A percentile compares a stretch with the other conserved stretches of the same genome.
Evolutionary conservation across 495 filamentous ascomycete genomes (phyloP).

Genomic region (Pyrenula aspistea): DNA sequence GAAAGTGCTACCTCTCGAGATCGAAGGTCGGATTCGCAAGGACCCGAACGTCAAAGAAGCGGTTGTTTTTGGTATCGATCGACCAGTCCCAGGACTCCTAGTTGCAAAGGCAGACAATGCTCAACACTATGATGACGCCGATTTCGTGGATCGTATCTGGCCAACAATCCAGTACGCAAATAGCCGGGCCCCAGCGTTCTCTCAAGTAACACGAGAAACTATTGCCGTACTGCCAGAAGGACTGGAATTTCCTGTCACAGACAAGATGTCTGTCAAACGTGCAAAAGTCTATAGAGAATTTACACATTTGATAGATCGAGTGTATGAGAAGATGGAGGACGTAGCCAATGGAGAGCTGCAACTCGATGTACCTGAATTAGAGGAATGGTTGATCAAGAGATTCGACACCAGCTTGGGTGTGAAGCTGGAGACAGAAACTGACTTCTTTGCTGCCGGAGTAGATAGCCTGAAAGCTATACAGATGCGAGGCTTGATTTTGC

Average conservation of each 20-base stretch:
- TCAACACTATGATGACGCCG: slow-evolving; percentile 18
- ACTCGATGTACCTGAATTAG: slow-evolving; percentile 24
- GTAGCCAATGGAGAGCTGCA: slow-evolving; percentile 13
- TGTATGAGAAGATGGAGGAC: slow-evolving; percentile 28
- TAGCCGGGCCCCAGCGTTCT: slow-evolving; percentile 35
- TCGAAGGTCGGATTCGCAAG: slow-evolving; percentile 37
- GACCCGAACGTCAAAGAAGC: slow-evolving; percentile 22
- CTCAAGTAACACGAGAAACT: slow-evolving; percentile 42
- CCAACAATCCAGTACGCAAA: slow-evolving; percentile 38
- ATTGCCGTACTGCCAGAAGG: slow-evolving; percentile 28
- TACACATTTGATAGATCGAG: slow-evolving; percentile 29
- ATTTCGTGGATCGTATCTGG: slow-evolving; percentile 34
- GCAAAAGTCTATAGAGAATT: slow-evolving; percentile 37
- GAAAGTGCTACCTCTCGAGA: slow-evolving; percentile 52
- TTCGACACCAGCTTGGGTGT: slow-evolving; percentile 25
- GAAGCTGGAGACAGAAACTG: slow-evolving; percentile 23
- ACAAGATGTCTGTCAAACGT: slow-evolving; percentile 46
- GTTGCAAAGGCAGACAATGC: slow-evolving; percentile 29
- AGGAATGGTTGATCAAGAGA: slow-evolving; percentile 27
- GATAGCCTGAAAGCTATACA: slow-evolving; percentile 51
- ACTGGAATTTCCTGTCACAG: slow-evolving; percentile 34
- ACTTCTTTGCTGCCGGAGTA: slow-evolving; percentile 45
- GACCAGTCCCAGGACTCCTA: slow-evolving; percentile 29
- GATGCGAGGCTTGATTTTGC: slow-evolving; percentile 35
- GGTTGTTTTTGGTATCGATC: slow-evolving; percentile 27